These are phyloP conservation scores for Tolypocladium tropicale DNA, from an alignment of 2,329 filamentous ascomycete species.

Conservation along the genomic window DNA sequence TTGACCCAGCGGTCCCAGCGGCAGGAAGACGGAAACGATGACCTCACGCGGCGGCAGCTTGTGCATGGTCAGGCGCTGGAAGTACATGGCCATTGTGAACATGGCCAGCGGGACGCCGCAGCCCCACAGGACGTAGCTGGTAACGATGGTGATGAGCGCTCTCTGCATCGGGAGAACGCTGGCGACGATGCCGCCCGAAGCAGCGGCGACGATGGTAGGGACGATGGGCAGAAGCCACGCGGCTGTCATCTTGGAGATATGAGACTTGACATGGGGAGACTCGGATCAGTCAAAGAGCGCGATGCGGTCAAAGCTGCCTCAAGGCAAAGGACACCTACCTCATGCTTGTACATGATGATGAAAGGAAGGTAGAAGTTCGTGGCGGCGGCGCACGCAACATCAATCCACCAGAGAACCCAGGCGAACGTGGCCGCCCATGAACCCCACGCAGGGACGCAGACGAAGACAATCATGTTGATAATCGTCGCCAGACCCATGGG, in stretches of 20 bases:
- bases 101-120: conserved; percentile 49
- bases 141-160: conserved; percentile 53
- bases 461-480: conserved; percentile 52
- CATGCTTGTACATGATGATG: conserved; percentile 38
- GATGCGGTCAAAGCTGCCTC: too few species aligned
- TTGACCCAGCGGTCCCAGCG: conserved; percentile 56
- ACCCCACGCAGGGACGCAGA: conserved; percentile 56
- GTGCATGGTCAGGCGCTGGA: conserved; percentile 56
- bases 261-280: too few species aligned
- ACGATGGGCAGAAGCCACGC: conserved; percentile 57
- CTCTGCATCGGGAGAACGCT: conserved; percentile 40
- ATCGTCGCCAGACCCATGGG: conserved; percentile 62
- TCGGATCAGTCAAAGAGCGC: too few species aligned
- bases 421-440: conserved; percentile 42
- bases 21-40: conserved; percentile 58
- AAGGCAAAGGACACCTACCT: too few species aligned
- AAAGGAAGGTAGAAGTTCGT: conserved; percentile 47
- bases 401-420: conserved; percentile 50
- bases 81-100: conserved; percentile 56
- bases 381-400: conserved; percentile 39
- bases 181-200: conserved; percentile 54
- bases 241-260: conserved; percentile 51
- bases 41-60: conserved; percentile 56
- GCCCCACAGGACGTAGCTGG: conserved; percentile 59
- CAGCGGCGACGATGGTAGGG: conserved; percentile 54